phyloP scores from a whole-genome alignment of 2,329 filamentous ascomycete species.

The Cephalotrichum gorgonifer region DNA sequence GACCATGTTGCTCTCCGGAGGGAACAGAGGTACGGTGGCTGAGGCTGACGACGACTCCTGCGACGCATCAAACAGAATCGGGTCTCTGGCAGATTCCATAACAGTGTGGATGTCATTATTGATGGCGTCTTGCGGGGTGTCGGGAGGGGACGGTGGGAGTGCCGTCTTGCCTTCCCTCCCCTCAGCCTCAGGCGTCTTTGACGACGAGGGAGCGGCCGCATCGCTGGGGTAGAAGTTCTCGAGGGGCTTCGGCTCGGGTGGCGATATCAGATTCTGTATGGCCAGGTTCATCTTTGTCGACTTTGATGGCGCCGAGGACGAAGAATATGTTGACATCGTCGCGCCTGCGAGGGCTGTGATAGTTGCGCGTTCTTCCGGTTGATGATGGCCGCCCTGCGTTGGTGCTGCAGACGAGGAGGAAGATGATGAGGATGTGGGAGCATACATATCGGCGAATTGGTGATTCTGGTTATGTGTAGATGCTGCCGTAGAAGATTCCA shows the following conservation, averaged over 20 bases:
- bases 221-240: conserved; percentile 38
- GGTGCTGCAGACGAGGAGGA: too few relatives aligned
- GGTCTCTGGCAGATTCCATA: conserved; percentile 29
- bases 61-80: conserved; percentile 45
- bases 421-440: not conserved
- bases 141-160: conserved; percentile 44
- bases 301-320: not conserved
- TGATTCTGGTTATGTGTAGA: too few relatives aligned
- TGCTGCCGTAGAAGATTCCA: too few relatives aligned
- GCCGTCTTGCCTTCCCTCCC: conserved; percentile 15
- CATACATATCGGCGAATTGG: not conserved
- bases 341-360: too few relatives aligned
- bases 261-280: conserved; percentile 50
- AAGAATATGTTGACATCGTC: not conserved
- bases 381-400: not conserved
- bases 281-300: conserved; percentile 33
- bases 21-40: conserved; percentile 39
- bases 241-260: conserved; percentile 41
- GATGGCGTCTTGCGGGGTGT: conserved; percentile 35
- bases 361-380: too few relatives aligned
- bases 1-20: conserved; percentile 27
- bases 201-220: conserved; percentile 13
- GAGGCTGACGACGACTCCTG: conserved; percentile 23
- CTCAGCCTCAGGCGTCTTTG: conserved; percentile 3
- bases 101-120: conserved; percentile 26